Evolutionary conservation across 768 basidiomycete species (phyloP).

Genomic region (Hericium coralloides): DNA sequence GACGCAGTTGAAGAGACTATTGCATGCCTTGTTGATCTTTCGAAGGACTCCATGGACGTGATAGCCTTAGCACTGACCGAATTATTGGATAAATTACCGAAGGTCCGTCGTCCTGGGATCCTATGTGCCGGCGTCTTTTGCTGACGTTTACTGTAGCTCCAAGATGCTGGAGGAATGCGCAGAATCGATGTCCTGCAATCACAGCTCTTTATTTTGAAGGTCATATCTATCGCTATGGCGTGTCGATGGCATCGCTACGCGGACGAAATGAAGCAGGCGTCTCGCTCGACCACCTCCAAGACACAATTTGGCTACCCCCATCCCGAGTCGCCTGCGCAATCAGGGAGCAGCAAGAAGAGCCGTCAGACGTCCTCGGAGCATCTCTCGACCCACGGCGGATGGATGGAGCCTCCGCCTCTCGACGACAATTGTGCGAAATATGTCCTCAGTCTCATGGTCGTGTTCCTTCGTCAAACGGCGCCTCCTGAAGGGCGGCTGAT

Average conservation of each 20-base stretch:
- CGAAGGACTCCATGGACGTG: conserved; percentile 67
- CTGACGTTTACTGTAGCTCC: conserved; percentile 32
- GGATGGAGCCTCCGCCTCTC: conserved; percentile 60
- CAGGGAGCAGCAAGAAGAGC: conserved; percentile 18
- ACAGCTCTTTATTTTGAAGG: conserved; percentile 78
- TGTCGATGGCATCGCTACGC: conserved; percentile 58
- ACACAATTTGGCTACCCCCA: conserved; percentile 25
- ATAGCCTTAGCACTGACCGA: conserved; percentile 75
- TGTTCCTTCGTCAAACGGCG: conserved; percentile 70
- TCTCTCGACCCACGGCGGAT: conserved; percentile 31
- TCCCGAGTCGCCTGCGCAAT: conserved; percentile 25
- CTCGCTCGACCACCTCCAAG: conserved; percentile 31
- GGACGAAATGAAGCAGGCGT: conserved; percentile 31
- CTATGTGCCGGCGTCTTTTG: not conserved
- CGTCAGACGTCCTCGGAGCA: conserved; percentile 37
- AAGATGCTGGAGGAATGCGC: conserved; percentile 40
- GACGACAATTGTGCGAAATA: conserved; percentile 80
- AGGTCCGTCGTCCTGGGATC: conserved; percentile 35
- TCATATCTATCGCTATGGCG: conserved; percentile 68
- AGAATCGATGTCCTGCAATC: conserved; percentile 76
- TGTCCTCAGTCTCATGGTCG: conserved; percentile 71
- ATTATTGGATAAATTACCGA: conserved; percentile 67
- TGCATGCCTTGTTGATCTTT: conserved; percentile 71
- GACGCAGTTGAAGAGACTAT: conserved; percentile 67
- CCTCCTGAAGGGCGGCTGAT: conserved; percentile 45